These are phyloP conservation scores for Vachellia collinsii DNA, from an alignment of 306 rosid genomes.

Conservation along the genomic window DNA sequence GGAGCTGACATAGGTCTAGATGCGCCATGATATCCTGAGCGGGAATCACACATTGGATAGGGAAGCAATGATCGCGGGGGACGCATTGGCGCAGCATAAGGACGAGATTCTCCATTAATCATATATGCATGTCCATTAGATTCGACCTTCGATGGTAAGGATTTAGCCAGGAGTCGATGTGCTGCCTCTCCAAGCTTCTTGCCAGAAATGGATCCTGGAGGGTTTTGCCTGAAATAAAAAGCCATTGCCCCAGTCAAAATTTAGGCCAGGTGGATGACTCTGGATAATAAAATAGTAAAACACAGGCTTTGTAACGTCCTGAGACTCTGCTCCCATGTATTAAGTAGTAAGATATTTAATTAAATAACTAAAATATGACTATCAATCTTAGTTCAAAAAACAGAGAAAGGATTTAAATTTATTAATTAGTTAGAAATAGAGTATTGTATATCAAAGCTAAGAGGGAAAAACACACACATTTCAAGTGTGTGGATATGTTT, in stretches of 20 bases:
- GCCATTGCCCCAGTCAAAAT: conserved; percentile 10
- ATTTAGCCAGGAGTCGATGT: conserved; percentile 64
- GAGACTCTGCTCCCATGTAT: too few relatives aligned
- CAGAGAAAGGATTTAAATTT: too few relatives aligned
- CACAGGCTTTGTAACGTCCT: not conserved
- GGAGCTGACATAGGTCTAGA: conserved; percentile 45
- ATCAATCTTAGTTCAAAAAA: too few relatives aligned
- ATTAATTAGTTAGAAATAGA: too few relatives aligned
- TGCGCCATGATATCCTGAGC: conserved; percentile 40
- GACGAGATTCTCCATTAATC: conserved; percentile 37
- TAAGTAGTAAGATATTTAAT: too few relatives aligned
- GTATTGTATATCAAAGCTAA: too few relatives aligned
- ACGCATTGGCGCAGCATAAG: conserved; percentile 39
- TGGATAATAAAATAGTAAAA: conserved; percentile 25
- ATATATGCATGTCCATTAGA: conserved; percentile 44
- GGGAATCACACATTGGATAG: conserved; percentile 37
- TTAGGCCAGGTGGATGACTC: conserved; percentile 13
- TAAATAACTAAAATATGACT: too few relatives aligned
- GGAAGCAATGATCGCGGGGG: conserved; percentile 41
- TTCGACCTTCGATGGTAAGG: conserved; percentile 53
- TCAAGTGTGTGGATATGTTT: too few relatives aligned
- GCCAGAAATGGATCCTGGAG: conserved; percentile 66
- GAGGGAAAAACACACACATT: too few relatives aligned
- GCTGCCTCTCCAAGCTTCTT: conserved; percentile 72
- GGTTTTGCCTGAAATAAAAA: conserved; percentile 59